A percentile compares a stretch with the other conserved stretches of the same genome.
Conservation (phyloP, 345 rosid genomes). For the Populus deltoides region DNA sequence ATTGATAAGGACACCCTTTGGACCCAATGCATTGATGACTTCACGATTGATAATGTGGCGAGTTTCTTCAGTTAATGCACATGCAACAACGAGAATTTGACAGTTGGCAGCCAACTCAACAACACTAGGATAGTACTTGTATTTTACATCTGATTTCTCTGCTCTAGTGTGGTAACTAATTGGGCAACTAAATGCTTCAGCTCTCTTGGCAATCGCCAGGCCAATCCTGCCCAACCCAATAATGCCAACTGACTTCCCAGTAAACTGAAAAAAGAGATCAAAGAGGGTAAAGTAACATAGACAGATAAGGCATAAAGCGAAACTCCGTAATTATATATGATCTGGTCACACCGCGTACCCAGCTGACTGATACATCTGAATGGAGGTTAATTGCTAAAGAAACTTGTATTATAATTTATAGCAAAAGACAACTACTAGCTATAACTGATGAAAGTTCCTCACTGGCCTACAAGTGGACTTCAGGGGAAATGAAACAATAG, state of each 20-base stretch:
- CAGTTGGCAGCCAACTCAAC: constrained; percentile 48
- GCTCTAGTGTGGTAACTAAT: constrained; percentile 49
- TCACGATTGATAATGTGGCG: constrained; percentile 42
- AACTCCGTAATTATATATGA: background rate
- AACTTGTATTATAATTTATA: no score
- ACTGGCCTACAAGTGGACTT: no score
- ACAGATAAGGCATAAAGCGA: background rate
- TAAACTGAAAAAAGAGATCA: constrained; percentile 36
- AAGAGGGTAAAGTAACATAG: background rate
- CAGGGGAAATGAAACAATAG: no score
- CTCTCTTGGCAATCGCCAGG: constrained; percentile 53
- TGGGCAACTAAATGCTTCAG: constrained; percentile 51
- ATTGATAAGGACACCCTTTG: constrained; percentile 56
- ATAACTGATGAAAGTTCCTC: no score
- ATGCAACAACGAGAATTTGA: constrained; percentile 52
- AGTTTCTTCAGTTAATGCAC: constrained; percentile 51
- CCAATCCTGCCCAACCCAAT: constrained; percentile 62
- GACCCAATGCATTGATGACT: constrained; percentile 59
- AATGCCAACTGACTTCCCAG: constrained; percentile 56
- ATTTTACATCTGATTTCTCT: constrained; percentile 32
- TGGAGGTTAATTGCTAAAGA: no score
- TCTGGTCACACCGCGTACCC: background rate
- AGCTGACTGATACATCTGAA: no score
- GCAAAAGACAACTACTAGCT: no score
- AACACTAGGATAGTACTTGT: constrained; percentile 43